These are phyloP conservation scores for Sistotremastrum niveocremeum DNA, from an alignment of 768 basidiomycete genomes.

Conservation along the genomic window DNA sequence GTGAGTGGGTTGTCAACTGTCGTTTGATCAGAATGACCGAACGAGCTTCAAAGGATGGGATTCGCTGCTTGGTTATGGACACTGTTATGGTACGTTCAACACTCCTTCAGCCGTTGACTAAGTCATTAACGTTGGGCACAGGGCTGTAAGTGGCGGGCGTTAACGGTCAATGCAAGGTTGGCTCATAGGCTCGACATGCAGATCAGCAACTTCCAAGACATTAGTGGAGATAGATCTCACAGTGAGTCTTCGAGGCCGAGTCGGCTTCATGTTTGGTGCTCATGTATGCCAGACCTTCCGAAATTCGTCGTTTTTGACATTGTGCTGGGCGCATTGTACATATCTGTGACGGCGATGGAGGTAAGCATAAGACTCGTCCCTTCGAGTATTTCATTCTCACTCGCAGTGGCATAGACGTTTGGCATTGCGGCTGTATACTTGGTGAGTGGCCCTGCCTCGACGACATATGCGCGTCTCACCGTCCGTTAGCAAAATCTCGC, in stretches of 20 bases:
- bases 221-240: constrained; percentile 25
- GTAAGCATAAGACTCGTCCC: background rate
- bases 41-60: constrained; percentile 7
- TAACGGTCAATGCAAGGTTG: background rate
- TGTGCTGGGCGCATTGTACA: constrained; percentile 46
- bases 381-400: background rate
- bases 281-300: constrained; percentile 15
- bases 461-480: background rate
- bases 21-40: too few species aligned
- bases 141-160: constrained; percentile 16
- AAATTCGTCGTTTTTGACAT: constrained; percentile 41
- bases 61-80: constrained; percentile 43
- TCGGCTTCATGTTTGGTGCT: background rate
- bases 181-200: constrained; percentile 12
- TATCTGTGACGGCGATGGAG: constrained; percentile 37
- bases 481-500: constrained; percentile 36
- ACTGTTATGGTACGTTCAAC: constrained; percentile 41
- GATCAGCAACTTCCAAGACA: constrained; percentile 52
- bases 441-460: too few species aligned
- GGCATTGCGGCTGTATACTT: too few species aligned
- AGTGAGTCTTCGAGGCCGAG: constrained; percentile 25
- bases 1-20: constrained; percentile 21
- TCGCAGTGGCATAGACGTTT: background rate
- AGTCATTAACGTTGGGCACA: constrained; percentile 7
- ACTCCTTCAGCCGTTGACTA: background rate